phyloP scores from a whole-genome alignment of 352 stramenopile genomes.

The Phytophthora cactorum region DNA sequence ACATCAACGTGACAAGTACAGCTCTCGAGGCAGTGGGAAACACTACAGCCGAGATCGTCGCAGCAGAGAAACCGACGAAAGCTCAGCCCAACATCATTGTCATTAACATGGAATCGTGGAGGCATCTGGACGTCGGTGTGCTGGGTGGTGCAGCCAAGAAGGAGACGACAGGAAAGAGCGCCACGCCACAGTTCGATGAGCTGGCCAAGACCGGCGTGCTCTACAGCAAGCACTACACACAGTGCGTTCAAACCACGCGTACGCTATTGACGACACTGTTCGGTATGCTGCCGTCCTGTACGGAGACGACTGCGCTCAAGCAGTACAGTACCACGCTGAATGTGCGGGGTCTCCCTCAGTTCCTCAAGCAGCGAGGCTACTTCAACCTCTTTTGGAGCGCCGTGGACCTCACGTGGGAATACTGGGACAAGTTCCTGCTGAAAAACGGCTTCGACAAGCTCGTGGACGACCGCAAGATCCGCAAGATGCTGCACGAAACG shows the following conservation, averaged over 20 bases:
- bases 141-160: constrained; percentile 61
- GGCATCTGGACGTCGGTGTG: constrained; percentile 70
- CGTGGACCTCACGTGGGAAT: constrained; percentile 67
- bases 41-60: constrained; percentile 3
- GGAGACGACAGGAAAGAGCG: constrained; percentile 47
- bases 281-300: constrained; percentile 72
- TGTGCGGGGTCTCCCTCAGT: constrained; percentile 63
- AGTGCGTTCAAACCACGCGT: constrained; percentile 68
- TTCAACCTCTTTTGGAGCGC: constrained; percentile 80
- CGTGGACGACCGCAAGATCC: constrained; percentile 68
- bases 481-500: constrained; percentile 67
- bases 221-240: constrained; percentile 76
- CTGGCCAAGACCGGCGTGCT: constrained; percentile 60
- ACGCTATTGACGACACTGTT: constrained; percentile 79
- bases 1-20: constrained; percentile 41
- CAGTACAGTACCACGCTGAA: constrained; percentile 60
- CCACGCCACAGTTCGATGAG: constrained; percentile 67
- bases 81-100: constrained; percentile 70
- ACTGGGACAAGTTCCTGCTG: constrained; percentile 71
- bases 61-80: constrained; percentile 12
- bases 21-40: neutral
- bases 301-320: constrained; percentile 69
- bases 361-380: constrained; percentile 70
- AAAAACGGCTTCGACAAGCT: constrained; percentile 77
- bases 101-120: constrained; percentile 80